Conservation (phyloP, 2,329 filamentous ascomycete species). For the Monosporascus sp. region DNA sequence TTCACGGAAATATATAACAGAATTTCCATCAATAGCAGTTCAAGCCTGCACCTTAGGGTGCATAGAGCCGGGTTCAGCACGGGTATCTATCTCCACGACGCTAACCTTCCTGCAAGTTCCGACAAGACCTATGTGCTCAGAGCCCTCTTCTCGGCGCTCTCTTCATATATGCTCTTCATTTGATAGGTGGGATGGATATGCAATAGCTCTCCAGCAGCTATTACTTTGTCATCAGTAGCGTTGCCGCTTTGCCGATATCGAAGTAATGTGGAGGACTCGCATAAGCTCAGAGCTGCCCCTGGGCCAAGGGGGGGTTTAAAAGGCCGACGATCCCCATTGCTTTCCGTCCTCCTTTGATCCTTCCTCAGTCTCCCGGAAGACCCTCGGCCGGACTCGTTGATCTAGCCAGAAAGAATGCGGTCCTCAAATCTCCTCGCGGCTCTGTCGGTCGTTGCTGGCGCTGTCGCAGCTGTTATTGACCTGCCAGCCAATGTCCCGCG, state of each 20-base stretch:
- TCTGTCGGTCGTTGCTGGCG: constrained; percentile 19
- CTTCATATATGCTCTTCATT: too few relatives aligned
- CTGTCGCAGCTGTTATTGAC: constrained; percentile 16
- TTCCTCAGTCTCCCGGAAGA: background rate
- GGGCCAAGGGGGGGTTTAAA: background rate
- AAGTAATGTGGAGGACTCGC: too few relatives aligned
- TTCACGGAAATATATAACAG: background rate
- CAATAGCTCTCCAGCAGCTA: too few relatives aligned
- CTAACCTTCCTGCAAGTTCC: background rate
- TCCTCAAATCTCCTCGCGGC: constrained; percentile 14
- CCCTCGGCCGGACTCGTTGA: background rate
- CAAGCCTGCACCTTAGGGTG: background rate
- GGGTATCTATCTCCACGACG: background rate
- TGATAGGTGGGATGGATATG: too few relatives aligned
- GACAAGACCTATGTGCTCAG: too few relatives aligned
- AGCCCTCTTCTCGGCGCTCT: too few relatives aligned
- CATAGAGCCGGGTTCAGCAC: background rate
- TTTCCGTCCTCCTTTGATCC: background rate
- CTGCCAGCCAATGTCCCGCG: constrained; percentile 29
- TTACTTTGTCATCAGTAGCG: too few relatives aligned
- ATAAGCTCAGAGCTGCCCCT: too few relatives aligned
- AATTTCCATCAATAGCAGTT: background rate
- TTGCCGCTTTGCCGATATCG: too few relatives aligned
- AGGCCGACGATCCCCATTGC: background rate
- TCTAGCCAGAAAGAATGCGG: constrained; percentile 15